A percentile compares a stretch with the other conserved stretches of the same genome.
phyloP scores from a whole-genome alignment of 2,329 filamentous ascomycete genomes.

The Didymella arachidicola region DNA sequence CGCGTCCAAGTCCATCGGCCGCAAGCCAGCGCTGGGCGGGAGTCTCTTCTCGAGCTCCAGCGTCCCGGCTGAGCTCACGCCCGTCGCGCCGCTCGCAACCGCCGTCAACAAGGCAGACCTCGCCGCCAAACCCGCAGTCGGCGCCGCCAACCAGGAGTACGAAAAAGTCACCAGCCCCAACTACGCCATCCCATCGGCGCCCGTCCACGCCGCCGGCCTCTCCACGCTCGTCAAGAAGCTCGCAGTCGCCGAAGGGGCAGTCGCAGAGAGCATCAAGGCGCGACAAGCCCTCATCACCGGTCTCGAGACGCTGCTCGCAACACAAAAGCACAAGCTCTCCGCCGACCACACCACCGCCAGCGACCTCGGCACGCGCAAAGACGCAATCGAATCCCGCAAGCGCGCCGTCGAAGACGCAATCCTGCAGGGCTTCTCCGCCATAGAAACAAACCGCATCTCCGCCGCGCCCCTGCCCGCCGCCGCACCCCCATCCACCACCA shows the following conservation, averaged over 20 bases:
- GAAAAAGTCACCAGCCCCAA: constrained; percentile 79
- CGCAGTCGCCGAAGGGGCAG: constrained; percentile 85
- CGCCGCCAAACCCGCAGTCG: constrained; percentile 70
- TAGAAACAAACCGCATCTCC: constrained; percentile 60
- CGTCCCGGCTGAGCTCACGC: constrained; percentile 77
- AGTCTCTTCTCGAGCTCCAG: constrained; percentile 72
- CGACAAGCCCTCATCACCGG: constrained; percentile 78
- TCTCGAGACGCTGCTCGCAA: constrained; percentile 81
- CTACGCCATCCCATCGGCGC: constrained; percentile 75
- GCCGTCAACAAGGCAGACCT: constrained; percentile 76
- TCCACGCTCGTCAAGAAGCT: constrained; percentile 89
- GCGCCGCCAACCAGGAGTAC: constrained; percentile 80
- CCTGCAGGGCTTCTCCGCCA: constrained; percentile 78
- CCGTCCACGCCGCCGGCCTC: constrained; percentile 89
- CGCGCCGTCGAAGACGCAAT: constrained; percentile 90
- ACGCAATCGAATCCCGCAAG: constrained; percentile 80
- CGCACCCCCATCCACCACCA: constrained; percentile 39
- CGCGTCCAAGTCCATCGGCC: constrained; percentile 59
- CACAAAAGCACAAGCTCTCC: constrained; percentile 73
- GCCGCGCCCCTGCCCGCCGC: constrained; percentile 47
- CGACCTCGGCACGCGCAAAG: constrained; percentile 71
- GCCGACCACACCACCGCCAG: constrained; percentile 73
- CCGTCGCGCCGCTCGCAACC: constrained; percentile 77
- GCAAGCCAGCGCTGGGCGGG: constrained; percentile 67
- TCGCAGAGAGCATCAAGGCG: constrained; percentile 88